These are phyloP conservation scores for Solanum hybrid DNA, from an alignment of 305 asterid genomes.

Conservation along the genomic window DNA sequence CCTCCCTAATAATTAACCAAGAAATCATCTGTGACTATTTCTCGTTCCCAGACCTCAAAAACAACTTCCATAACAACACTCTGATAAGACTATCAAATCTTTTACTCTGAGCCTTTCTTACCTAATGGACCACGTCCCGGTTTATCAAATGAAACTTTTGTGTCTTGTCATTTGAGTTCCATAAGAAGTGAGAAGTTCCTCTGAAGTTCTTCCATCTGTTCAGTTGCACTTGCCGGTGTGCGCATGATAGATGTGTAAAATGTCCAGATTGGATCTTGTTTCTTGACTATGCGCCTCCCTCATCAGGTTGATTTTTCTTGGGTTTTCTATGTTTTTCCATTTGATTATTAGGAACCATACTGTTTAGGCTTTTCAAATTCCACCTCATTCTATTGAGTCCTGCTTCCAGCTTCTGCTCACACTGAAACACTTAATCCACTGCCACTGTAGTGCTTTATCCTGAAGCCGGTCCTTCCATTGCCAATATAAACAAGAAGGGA, in stretches of 20 bases:
- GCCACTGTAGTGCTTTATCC: neutral
- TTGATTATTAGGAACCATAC: neutral
- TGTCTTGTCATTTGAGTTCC: neutral
- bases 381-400: neutral
- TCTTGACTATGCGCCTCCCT: neutral
- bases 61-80: neutral
- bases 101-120: neutral
- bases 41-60: neutral
- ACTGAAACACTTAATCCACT: neutral
- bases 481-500: neutral
- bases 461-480: neutral
- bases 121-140: neutral
- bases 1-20: neutral
- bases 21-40: neutral
- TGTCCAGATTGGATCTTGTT: neutral
- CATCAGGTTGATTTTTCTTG: neutral
- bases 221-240: neutral
- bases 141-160: neutral
- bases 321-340: neutral
- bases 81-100: neutral
- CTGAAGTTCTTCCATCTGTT: neutral
- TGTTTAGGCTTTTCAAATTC: neutral
- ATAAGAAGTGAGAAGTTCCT: neutral
- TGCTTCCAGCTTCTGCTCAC: neutral
- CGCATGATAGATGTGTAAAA: neutral